phyloP scores from a whole-genome alignment of 116 monocot genomes.

The Dioscorea cayenensis region DNA sequence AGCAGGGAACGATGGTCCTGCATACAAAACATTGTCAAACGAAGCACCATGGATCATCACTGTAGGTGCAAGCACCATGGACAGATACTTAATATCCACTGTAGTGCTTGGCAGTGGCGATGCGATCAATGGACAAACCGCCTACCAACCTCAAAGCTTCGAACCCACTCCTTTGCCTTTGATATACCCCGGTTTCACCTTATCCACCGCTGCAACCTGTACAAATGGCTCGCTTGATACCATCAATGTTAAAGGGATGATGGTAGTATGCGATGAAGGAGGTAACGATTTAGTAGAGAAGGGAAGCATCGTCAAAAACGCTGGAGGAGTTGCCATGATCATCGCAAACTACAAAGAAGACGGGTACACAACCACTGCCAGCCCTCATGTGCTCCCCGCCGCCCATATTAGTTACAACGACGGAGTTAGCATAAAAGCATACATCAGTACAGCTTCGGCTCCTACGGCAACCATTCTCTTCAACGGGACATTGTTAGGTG shows the following conservation, averaged over 20 bases:
- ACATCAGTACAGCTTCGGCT: not conserved
- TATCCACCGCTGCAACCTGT: not conserved
- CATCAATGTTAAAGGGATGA: not conserved
- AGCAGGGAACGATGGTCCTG: slow-evolving; percentile 14
- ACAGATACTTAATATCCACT: not conserved
- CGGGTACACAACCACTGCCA: not conserved
- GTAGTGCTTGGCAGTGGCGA: slow-evolving; percentile 10
- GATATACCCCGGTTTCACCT: not conserved
- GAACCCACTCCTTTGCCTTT: not conserved
- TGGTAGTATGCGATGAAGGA: not conserved
- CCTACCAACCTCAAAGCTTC: not conserved
- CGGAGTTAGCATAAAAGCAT: not conserved
- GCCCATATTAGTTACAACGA: not conserved
- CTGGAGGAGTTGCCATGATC: not conserved
- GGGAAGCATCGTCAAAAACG: not conserved
- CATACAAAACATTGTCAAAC: slow-evolving; percentile 4
- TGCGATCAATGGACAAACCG: not conserved
- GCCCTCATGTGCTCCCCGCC: not conserved
- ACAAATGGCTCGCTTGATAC: not conserved
- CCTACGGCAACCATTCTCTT: not conserved
- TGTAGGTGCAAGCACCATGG: slow-evolving; percentile 17
- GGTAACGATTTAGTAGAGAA: not conserved
- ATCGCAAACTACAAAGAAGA: not conserved
- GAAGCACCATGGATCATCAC: slow-evolving; percentile 26
- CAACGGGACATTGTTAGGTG: not conserved